phyloP scores from a whole-genome alignment of 1,284 basidiomycete genomes.

The Cryptococcus floricola region DNA sequence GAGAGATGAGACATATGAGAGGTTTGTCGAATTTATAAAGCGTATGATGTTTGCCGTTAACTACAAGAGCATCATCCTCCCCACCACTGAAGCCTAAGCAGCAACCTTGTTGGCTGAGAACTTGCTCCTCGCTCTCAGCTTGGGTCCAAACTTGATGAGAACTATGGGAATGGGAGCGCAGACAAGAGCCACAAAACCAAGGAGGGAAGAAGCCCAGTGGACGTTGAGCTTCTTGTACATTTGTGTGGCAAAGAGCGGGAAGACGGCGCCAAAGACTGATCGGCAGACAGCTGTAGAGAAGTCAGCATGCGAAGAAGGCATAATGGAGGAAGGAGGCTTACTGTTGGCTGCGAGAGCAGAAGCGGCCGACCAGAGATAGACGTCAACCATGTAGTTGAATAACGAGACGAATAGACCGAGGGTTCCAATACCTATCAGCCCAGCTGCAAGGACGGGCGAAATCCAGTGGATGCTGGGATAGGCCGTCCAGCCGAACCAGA shows the following conservation, averaged over 20 bases:
- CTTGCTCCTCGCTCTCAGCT: conserved; percentile 50
- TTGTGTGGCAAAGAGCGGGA: conserved; percentile 53
- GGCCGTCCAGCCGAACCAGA: conserved; percentile 52
- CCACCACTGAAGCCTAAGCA: no score
- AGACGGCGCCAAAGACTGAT: conserved; percentile 51
- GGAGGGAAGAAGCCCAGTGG: conserved; percentile 44
- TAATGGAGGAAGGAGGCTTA: conserved; percentile 4
- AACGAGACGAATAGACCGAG: conserved; percentile 58
- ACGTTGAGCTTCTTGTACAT: conserved; percentile 53
- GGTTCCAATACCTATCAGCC: conserved; percentile 46
- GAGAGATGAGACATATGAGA: no score
- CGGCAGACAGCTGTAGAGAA: conserved; percentile 46
- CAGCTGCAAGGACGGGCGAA: conserved; percentile 50
- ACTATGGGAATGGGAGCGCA: conserved; percentile 50
- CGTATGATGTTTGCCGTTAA: no score
- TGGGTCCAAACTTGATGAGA: conserved; percentile 50
- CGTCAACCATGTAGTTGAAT: conserved; percentile 54
- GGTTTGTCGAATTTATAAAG: no score
- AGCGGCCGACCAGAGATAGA: conserved; percentile 53
- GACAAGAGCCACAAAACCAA: conserved; percentile 44
- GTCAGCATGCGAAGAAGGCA: no score
- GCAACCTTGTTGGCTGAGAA: conserved; percentile 35
- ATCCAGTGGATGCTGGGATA: conserved; percentile 50
- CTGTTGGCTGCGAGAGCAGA: conserved; percentile 53
- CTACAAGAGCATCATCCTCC: no score